These are phyloP conservation scores for Sungouiella thailandica DNA, from an alignment of 805 yeast genomes.

Conservation along the genomic window DNA sequence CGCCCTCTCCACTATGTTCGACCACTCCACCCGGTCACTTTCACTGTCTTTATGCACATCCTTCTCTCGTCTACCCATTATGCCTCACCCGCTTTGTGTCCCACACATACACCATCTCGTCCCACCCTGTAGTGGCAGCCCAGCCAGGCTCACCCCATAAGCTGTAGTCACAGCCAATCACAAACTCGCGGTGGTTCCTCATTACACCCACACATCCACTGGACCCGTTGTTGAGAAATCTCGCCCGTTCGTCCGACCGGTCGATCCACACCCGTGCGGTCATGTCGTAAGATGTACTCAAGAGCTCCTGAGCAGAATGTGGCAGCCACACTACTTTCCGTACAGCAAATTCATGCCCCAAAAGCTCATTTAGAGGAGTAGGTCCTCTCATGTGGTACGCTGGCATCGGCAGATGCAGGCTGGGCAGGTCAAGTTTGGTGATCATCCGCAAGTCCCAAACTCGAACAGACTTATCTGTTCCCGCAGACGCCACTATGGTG, in stretches of 20 bases:
- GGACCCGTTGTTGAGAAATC: slow-evolving; percentile 33
- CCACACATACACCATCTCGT: slow-evolving; percentile 90
- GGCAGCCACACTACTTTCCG: slow-evolving; percentile 86
- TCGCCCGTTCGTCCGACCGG: slow-evolving; percentile 53
- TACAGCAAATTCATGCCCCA: slow-evolving; percentile 88
- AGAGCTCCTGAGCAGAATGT: slow-evolving; percentile 62
- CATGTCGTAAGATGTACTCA: slow-evolving; percentile 89
- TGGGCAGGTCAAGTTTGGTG: slow-evolving; percentile 30
- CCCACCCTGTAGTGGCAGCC: slow-evolving; percentile 96
- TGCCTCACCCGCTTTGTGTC: slow-evolving; percentile 55
- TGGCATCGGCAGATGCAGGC: slow-evolving; percentile 32
- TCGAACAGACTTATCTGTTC: slow-evolving; percentile 82
- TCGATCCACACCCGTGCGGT: slow-evolving; percentile 85
- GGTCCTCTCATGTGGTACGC: slow-evolving; percentile 48
- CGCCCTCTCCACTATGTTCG: too few relatives aligned
- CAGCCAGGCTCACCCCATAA: slow-evolving; percentile 96
- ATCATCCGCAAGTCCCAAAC: slow-evolving; percentile 87
- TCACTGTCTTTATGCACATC: too few relatives aligned
- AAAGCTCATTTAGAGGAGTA: slow-evolving; percentile 68
- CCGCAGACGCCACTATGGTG: slow-evolving; percentile 76
- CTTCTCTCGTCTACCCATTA: too few relatives aligned
- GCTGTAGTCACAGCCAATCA: slow-evolving; percentile 90
- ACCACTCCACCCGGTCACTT: too few relatives aligned
- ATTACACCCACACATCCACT: slow-evolving; percentile 58
- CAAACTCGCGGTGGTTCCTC: slow-evolving; percentile 78